These are phyloP conservation scores for Elaeagnus macrophylla DNA, from an alignment of 306 rosid species.

Conservation along the genomic window DNA sequence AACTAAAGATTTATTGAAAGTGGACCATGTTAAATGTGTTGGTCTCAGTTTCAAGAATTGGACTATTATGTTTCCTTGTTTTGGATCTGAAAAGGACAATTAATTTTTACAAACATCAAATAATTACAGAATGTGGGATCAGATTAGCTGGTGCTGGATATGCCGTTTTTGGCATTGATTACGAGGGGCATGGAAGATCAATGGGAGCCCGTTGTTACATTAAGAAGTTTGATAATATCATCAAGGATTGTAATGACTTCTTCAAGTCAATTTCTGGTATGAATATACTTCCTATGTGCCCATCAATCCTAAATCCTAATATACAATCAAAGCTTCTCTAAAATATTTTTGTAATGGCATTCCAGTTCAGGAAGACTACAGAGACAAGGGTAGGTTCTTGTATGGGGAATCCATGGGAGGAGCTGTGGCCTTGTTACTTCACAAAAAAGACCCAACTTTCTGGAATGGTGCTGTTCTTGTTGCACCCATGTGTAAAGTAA, in stretches of 20 bases:
- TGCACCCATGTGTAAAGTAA: constrained; percentile 95
- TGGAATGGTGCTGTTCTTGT: constrained; percentile 86
- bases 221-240: constrained; percentile 52
- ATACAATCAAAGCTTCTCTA: no score
- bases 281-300: no score
- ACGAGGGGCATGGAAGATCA: constrained; percentile 83
- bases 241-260: constrained; percentile 46
- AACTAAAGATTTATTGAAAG: no score
- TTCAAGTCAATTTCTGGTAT: constrained; percentile 62
- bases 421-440: constrained; percentile 58
- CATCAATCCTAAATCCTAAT: no score
- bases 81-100: no score
- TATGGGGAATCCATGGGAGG: constrained; percentile 99
- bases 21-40: no score
- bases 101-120: no score
- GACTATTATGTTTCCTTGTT: neutral
- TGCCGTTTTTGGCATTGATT: constrained; percentile 70
- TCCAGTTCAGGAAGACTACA: constrained; percentile 45
- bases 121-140: constrained; percentile 41
- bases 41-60: neutral
- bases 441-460: constrained; percentile 51
- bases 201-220: constrained; percentile 72
- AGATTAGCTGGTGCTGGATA: constrained; percentile 56
- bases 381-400: constrained; percentile 49
- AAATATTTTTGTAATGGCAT: neutral